phyloP scores from a whole-genome alignment of 2,329 filamentous ascomycete species.

The Claviceps quebecensis region DNA sequence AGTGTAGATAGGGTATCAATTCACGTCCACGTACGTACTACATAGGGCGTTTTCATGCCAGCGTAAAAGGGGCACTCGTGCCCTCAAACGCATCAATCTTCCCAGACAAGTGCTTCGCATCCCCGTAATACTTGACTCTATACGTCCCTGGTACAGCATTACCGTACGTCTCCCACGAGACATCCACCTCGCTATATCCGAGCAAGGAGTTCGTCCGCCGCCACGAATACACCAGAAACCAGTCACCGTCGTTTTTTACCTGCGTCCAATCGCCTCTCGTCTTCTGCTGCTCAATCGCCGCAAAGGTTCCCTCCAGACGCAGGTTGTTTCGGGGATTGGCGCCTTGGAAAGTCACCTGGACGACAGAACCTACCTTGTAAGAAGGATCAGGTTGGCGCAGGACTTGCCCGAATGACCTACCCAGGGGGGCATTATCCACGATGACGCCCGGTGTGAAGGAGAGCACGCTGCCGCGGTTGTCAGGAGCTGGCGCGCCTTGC shows the following conservation, averaged over 20 bases:
- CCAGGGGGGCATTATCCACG: constrained; percentile 51
- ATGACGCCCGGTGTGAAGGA: constrained; percentile 72
- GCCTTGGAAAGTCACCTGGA: constrained; percentile 61
- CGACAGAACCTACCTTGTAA: constrained; percentile 46
- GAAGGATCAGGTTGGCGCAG: constrained; percentile 35
- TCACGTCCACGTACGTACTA: no score
- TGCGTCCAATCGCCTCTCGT: constrained; percentile 41
- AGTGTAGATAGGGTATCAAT: no score
- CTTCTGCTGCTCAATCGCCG: constrained; percentile 53
- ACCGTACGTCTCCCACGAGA: constrained; percentile 55
- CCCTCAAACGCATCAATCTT: constrained; percentile 22
- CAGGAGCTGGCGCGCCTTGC: constrained; percentile 53
- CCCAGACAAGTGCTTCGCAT: constrained; percentile 46
- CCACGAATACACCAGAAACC: constrained; percentile 75
- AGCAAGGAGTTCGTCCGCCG: constrained; percentile 52
- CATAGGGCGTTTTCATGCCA: not conserved
- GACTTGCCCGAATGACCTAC: constrained; percentile 58
- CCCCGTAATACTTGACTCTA: constrained; percentile 70
- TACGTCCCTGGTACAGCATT: constrained; percentile 52
- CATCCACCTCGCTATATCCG: constrained; percentile 62
- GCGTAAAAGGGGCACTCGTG: constrained; percentile 10
- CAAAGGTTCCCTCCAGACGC: constrained; percentile 62
- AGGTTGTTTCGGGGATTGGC: constrained; percentile 88
- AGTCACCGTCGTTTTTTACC: constrained; percentile 64
- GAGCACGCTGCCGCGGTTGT: constrained; percentile 63